Evolutionary conservation across 768 basidiomycete genomes (phyloP), one percentile per base, ranked within the genome.

Genomic region (Rhodosporidiobolus odoratus): DNA sequence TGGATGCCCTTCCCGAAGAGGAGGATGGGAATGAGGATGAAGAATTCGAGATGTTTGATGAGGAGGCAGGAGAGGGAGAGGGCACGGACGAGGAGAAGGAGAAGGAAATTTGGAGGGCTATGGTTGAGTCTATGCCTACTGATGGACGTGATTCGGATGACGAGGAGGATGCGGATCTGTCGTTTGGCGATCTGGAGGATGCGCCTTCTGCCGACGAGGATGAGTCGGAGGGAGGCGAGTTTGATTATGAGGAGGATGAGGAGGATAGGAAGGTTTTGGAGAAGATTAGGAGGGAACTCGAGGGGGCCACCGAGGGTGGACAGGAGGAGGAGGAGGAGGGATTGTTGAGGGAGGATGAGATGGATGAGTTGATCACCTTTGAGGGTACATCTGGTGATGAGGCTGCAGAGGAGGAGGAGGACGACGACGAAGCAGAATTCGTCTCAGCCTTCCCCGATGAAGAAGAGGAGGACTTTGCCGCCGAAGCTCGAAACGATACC

Each of bases 41-140:
- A 6, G 41, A 38, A 27, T 15, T 15, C 4, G 41, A 52, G 32
- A 3, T 35, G 10, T n/a, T 2, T 16, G 32, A 41, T 2, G 53
- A 15, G 4, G 71, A 66, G 15, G 59, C 35, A 16, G 71, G 59
- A 3, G 75, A 73, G 6, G 75, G 69, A 34, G 71, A 56, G 1
- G 63, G 68, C 40, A 60, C 62, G n/a, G 73, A 74, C 52, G 58
- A 63, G 13, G 75, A 71, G 62, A 58, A 54, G 48, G 75, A 77
- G 62, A 66, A 65, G 1, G 72, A 75, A 62, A 73, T 76, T n/a
- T 76, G 75, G 76, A 65, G 69, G 52, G 73, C 71, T 30, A 77
- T 76, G 76, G 45, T 61, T 56, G 58, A 59, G 58, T 66, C 58
- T 6, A 71, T 76, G 73, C 75, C 76, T 7, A 53, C 37, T 30